Base-by-base conservation (phyloP, 176 grass and related monocot genomes). In the Oryza meridionalis region DNA sequence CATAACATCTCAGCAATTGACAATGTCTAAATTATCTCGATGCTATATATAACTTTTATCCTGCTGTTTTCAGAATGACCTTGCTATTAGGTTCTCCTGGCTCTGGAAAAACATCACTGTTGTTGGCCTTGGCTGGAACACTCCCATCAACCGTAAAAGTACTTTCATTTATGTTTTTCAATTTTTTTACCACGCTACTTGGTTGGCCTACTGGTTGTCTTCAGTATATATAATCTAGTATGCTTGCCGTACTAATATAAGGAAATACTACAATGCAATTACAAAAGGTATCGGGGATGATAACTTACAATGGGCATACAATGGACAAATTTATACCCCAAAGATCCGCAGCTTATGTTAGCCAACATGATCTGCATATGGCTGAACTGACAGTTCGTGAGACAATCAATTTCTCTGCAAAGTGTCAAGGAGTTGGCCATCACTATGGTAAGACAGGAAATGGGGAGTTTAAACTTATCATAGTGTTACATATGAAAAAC, bases 331-430 rank as follows among this genome's bases (percentile, higher is more conserved):
- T 96, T 80, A 91, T 83, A 22, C 86, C 94, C n/a, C 73, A 87
- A 42, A 75, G 91, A 81, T 93, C 94, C 33, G 80, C 91, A 10
- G 88, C 91, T 27, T 96, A 96, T 75, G 89, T 93, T 29, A 96
- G 94, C 65, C 94, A 96, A 66, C 73, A 96, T 76, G 94, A 96
- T 85, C 58, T 88, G n/a, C 94, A 96, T 72, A 85, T 96, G 46
- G 90, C 86, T 0, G 91, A 96, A 62, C 12, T 96, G 84, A 96
- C 94, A 0, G 94, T 96, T 11, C 86, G 94, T 16, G 94, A 96
- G 50, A 96, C 91, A 0, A 67, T 96, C 71, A 85, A 84, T 38
- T 96, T 96, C 73, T 93, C 94, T 11, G 91, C 94, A 12, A 96
- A 85, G 76, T 96, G 90, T 65, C 94, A 96, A 83, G 94, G 94